Base-by-base conservation (phyloP, 177 flowering plant species). In the Telopea speciosissima region DNA sequence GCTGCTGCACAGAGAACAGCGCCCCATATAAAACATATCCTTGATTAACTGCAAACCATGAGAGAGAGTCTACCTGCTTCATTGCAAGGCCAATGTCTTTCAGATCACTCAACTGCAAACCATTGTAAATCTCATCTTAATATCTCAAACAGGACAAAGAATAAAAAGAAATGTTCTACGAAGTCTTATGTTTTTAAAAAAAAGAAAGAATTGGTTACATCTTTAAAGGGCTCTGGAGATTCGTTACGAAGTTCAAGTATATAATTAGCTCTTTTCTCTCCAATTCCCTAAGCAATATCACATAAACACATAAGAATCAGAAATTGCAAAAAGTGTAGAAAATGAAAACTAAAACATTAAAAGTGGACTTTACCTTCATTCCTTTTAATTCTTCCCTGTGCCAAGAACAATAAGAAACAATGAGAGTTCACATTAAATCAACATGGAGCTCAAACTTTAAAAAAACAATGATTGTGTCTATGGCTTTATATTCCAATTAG, bases 191-290 rank as follows among this genome's bases (percentile, higher is more conserved):
- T 36, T 3, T 0, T 3, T 36, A 36, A 5, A 36, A 5, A 36
- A 1, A 36, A 36, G 6, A 36, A 36, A 28, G 4, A 28, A 28
- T 24, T 63, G 49, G 87, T 84, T 81, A 91, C 97, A 72, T 73
- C 69, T 74, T 90, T 88, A 54, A 91, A 91, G 1, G 89, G 89
- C 62, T 87, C 88, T 0, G 90, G 90, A 60, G 90, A 83, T 70
- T 79, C 79, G 69, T 87, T 87, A 44, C 94, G 92, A 59, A 83
- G 81, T 75, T 87, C 82, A 65, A 91, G 77, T 69, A 91, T 91
- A 74, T 80, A 81, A 28, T 79, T 77, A 10, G 97, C 91, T 82
- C 97, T 88, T 58, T 89, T 91, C 73, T 91, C 97, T 73, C 94
- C 94, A 72, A 89, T 88, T 1, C 97, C 97, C 97, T 91, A 61